phyloP scores from a whole-genome alignment of 345 rosid species.

The Acer saccharum region DNA sequence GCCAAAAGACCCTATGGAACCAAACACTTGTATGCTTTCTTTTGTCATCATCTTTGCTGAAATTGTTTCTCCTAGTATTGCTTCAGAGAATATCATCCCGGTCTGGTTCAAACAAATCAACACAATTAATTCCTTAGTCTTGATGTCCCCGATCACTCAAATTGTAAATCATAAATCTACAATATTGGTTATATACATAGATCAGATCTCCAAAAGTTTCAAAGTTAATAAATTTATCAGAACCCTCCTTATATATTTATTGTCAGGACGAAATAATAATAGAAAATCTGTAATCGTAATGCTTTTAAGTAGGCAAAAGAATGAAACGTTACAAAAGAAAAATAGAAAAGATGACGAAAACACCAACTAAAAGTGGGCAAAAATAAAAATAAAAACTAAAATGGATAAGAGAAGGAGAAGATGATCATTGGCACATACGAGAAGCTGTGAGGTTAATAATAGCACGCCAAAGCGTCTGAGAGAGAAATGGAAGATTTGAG shows the following conservation, averaged over 20 bases:
- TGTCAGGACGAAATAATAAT: no score
- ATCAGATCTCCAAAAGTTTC: no score
- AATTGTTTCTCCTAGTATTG: not conserved
- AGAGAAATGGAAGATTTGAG: slow-evolving; percentile 15
- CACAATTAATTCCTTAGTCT: no score
- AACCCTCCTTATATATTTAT: no score
- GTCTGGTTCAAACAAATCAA: slow-evolving; percentile 16
- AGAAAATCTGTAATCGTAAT: no score
- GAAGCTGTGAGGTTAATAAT: slow-evolving; percentile 28
- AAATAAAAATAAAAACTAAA: not conserved
- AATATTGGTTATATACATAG: no score
- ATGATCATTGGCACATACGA: slow-evolving; percentile 18
- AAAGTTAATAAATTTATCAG: no score
- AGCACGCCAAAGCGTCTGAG: slow-evolving; percentile 31
- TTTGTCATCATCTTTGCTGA: not conserved
- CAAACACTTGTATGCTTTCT: slow-evolving; percentile 21
- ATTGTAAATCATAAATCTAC: not conserved
- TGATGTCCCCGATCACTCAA: no score
- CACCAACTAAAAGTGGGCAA: no score
- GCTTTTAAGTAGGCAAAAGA: no score
- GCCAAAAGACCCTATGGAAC: slow-evolving; percentile 38
- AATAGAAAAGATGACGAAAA: not conserved
- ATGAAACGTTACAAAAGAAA: no score
- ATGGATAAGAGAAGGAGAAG: not conserved
- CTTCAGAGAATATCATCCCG: slow-evolving; percentile 22